Base-by-base conservation (phyloP, 2,329 filamentous ascomycete species). In the Xylaria polymorpha region DNA sequence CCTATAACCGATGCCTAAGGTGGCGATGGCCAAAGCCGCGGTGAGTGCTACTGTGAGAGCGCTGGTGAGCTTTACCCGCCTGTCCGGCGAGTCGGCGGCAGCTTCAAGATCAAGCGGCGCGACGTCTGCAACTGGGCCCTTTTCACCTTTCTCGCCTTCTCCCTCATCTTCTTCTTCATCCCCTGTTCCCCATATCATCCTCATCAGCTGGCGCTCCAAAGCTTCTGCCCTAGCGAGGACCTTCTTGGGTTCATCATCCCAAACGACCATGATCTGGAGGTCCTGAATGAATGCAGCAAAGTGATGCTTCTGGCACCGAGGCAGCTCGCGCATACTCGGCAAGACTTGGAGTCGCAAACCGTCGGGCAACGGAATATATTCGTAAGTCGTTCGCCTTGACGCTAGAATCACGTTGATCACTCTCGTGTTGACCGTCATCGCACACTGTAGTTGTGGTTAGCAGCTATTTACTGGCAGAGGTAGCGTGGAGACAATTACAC, bases 371-470 rank as follows among this genome's bases (percentile, higher is more conserved):
- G 90, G 88, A 10, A 92, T 86, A 71, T 86, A 89, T 18, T 86
- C 81, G 25, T 84, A 81, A 55, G 81, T 84, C 58, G 83, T 80
- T 66, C 85, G 80, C 3, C 77, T 74, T 35, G 79, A 78, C 51
- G 75, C 76, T 7, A 91, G 80, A 70, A 92, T 85, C 35, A 89
- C 83, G 71, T 87, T 86, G 74, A 91, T 89, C 48, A 91, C 85
- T 67, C 85, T 83, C 3, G 89, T 91, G 75, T 88, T 90, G 71
- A 91, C 83, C 3, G 90, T 92, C 85, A 92, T 90, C 60, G 89
- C 89, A 74, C 85, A 88, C 87, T 90, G 56, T 29, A 58, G n/a
- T 32, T 32, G 37, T 15, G n/a, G 39, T 77, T 56, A 76, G 71
- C 32, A 22, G n/a, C 18, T 29, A 35, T 66, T 39, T 2, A 25